Evolutionary conservation across 2,329 filamentous ascomycete species (phyloP), one percentile per base, ranked within the genome.

Genomic region (Dothistroma pini): DNA sequence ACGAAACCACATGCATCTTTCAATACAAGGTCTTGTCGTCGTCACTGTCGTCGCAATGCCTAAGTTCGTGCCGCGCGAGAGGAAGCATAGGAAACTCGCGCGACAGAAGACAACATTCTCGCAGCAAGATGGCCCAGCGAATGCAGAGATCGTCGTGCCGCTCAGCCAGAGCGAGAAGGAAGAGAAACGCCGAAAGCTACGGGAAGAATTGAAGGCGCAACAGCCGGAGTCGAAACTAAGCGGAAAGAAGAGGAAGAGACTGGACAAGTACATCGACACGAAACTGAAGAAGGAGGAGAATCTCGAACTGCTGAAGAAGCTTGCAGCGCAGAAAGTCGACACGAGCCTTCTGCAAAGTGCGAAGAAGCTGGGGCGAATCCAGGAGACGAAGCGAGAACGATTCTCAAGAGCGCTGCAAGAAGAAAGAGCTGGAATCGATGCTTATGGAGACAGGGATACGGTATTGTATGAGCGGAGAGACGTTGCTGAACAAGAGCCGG

Each of bases 241-340:
- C 1, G 76, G 79, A 21, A 89, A 89, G 75, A 89, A 89, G 75
- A 81, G 85, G 68, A 89, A 89, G 77, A 79, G 86, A 57, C 71
- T 89, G 64, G 85, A 89, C 67, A 88, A 89, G 71, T 89, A 89
- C 66, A 86, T 89, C 74, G 93, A 97, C 70, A 95, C 84, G 61
- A 99, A 99, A 81, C 80, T 99, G 51, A 90, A 88, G 75, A 97
- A 96, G 75, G 95, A 99, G 72, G 93, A 97, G 75, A 96, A 91
- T 70, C 82, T 90, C 31, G 89, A 87, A 59, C 80, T 99, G 32
- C 82, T 97, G 69, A 89, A 90, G 72, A 93, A 95, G 73, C 82
- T 99, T 29, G 90, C 90, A 19, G 82, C 86, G 63, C 83, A 86
- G 58, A 92, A 89, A 71, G 84, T 95, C 67, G 93, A 97, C 73